Conservation (phyloP, 495 filamentous ascomycete species). For the Podospora anserina region DNA sequence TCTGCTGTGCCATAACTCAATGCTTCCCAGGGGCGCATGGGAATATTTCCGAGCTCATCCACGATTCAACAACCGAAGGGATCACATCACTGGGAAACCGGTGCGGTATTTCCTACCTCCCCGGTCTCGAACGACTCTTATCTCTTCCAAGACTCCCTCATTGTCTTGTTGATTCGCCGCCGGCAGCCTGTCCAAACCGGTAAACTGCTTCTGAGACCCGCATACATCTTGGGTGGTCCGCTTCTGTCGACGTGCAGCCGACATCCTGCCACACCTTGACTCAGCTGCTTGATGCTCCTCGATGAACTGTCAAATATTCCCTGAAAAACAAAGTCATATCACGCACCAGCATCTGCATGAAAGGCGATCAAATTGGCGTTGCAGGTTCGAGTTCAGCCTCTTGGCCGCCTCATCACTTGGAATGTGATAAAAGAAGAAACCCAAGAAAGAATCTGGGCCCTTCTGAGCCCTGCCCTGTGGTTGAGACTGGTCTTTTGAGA, state of each 20-base stretch:
- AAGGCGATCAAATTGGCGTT: background rate
- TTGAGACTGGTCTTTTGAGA: background rate
- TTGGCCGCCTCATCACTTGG: background rate
- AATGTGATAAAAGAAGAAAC: background rate
- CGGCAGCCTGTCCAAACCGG: background rate
- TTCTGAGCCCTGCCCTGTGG: background rate
- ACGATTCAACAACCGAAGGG: background rate
- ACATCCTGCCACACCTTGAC: background rate
- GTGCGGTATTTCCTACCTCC: background rate
- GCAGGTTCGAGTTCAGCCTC: background rate
- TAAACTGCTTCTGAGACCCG: background rate
- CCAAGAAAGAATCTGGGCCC: background rate
- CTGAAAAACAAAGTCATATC: background rate
- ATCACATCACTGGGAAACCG: background rate
- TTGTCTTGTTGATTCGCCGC: background rate
- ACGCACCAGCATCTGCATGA: background rate
- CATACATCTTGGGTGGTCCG: background rate
- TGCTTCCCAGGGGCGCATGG: background rate
- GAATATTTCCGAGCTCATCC: background rate
- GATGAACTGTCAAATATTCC: background rate
- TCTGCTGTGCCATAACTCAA: background rate
- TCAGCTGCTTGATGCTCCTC: background rate
- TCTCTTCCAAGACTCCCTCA: background rate
- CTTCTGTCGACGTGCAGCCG: slow-evolving; percentile 6
- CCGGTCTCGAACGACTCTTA: background rate